Percentiles rank a stretch among this genome's conserved stretches.
Conservation (phyloP, 768 basidiomycete species). For the Lactarius tabidus region DNA sequence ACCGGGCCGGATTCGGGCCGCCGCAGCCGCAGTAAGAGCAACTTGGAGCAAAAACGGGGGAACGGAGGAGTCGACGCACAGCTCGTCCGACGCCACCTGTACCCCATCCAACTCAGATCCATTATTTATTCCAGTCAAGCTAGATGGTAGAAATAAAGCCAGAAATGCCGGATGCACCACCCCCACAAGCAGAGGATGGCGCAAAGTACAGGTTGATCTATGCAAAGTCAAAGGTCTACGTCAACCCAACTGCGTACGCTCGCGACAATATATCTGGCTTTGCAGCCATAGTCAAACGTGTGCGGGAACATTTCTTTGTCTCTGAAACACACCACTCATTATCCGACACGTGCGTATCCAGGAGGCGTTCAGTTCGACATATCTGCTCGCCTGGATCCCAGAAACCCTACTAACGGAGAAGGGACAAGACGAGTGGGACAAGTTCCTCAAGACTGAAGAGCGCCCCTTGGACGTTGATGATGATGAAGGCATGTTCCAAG, state of each 20-base stretch:
- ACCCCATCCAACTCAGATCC: not conserved
- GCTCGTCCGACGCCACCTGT: not conserved
- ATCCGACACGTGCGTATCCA: conserved; percentile 29
- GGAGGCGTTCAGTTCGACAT: conserved; percentile 72
- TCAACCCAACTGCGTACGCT: conserved; percentile 89
- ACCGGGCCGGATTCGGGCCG: not conserved
- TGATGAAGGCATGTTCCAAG: conserved; percentile 56
- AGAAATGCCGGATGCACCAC: conserved; percentile 28
- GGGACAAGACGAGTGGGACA: conserved; percentile 82
- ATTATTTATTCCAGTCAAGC: conserved; percentile 33
- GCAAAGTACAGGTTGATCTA: conserved; percentile 72
- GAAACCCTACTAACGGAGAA: conserved; percentile 79
- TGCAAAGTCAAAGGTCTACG: conserved; percentile 91
- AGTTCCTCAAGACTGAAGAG: conserved; percentile 83
- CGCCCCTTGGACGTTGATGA: conserved; percentile 55
- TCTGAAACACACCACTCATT: conserved; percentile 21
- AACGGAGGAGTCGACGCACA: not conserved
- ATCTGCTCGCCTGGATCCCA: conserved; percentile 92
- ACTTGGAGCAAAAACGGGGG: not conserved
- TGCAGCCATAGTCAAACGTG: conserved; percentile 85
- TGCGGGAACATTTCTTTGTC: conserved; percentile 36
- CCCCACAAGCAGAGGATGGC: conserved; percentile 43
- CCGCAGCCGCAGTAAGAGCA: not conserved
- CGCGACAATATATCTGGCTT: conserved; percentile 95
- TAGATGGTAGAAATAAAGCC: conserved; percentile 79